Conservation (phyloP, 176 grass and related monocot species). For the Calamus simplicifolius region DNA sequence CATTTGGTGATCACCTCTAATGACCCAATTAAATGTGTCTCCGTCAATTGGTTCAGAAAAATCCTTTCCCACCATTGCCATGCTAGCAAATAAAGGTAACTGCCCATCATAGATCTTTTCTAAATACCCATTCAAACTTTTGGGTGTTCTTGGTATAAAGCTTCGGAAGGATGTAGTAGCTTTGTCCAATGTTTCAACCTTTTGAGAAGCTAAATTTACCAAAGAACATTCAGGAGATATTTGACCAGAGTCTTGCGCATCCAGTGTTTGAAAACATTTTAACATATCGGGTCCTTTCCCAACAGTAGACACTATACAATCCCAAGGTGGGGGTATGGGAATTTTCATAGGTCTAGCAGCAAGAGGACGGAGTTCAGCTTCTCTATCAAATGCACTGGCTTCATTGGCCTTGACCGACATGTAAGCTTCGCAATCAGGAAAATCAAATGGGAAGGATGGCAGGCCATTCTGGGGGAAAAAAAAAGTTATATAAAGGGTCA, state of each 20-base stretch:
- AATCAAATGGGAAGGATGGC: slow-evolving; percentile 87
- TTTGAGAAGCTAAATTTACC: slow-evolving; percentile 18
- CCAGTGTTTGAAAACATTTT: slow-evolving; percentile 13
- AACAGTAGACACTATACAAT: slow-evolving; percentile 31
- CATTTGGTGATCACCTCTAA: neutral
- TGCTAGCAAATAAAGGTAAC: slow-evolving; percentile 17
- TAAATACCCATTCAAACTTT: slow-evolving; percentile 35
- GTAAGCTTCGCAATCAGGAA: slow-evolving; percentile 73
- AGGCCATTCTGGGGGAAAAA: slow-evolving; percentile 39
- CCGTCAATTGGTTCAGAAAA: too few species aligned
- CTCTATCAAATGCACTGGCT: slow-evolving; percentile 37
- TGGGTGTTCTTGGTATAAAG: slow-evolving; percentile 42
- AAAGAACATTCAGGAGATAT: slow-evolving; percentile 10
- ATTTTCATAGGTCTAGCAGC: slow-evolving; percentile 43
- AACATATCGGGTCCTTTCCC: slow-evolving; percentile 25
- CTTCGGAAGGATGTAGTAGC: slow-evolving; percentile 21
- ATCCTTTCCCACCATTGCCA: slow-evolving; percentile 3
- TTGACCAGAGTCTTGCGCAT: slow-evolving; percentile 4
- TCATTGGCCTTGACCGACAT: slow-evolving; percentile 37
- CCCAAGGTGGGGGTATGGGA: slow-evolving; percentile 55
- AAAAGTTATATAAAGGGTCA: too few species aligned
- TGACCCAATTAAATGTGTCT: slow-evolving; percentile 14
- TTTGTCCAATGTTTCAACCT: slow-evolving; percentile 10
- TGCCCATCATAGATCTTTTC: slow-evolving; percentile 35
- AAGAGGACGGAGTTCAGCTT: slow-evolving; percentile 38